A percentile compares a stretch with the other conserved stretches of the same genome.
Conservation (phyloP, 2,329 filamentous ascomycete genomes). For the Aureobasidium sp. region DNA sequence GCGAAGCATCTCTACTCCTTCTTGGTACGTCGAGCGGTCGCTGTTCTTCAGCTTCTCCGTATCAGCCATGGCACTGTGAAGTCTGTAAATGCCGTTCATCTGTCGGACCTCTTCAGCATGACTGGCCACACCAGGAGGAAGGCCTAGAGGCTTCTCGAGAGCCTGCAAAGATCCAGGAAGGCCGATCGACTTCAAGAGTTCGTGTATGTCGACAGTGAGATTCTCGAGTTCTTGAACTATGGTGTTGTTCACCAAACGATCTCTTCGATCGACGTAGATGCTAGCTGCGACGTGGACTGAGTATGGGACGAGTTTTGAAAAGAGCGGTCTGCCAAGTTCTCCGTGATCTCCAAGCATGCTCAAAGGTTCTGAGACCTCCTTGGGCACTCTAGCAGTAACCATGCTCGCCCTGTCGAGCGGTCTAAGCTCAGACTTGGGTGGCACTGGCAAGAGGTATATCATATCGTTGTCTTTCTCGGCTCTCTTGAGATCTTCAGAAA, state of each 20-base stretch:
- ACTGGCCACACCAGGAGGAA: slow-evolving; percentile 75
- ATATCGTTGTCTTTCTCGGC: slow-evolving; percentile 95
- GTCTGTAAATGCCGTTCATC: slow-evolving; percentile 69
- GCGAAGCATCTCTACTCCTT: slow-evolving; percentile 68
- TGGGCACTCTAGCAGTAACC: slow-evolving; percentile 70
- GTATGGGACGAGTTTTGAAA: slow-evolving; percentile 87
- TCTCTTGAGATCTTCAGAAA: slow-evolving; percentile 80
- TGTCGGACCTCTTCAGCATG: slow-evolving; percentile 93
- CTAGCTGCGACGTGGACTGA: slow-evolving; percentile 91
- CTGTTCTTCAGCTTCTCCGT: slow-evolving; percentile 81
- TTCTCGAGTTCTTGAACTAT: slow-evolving; percentile 78
- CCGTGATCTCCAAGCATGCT: slow-evolving; percentile 70
- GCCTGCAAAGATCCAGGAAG: slow-evolving; percentile 90
- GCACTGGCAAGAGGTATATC: slow-evolving; percentile 81
- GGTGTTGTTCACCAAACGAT: slow-evolving; percentile 80
- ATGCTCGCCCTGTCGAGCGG: slow-evolving; percentile 80
- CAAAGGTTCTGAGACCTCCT: slow-evolving; percentile 72
- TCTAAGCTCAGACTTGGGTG: slow-evolving; percentile 79
- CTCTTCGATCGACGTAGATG: slow-evolving; percentile 86
- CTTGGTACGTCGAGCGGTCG: slow-evolving; percentile 69
- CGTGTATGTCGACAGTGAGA: slow-evolving; percentile 71
- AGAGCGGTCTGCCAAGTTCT: slow-evolving; percentile 76
- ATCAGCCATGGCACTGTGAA: slow-evolving; percentile 75
- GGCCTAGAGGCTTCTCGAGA: slow-evolving; percentile 82
- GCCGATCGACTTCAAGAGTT: slow-evolving; percentile 70